Evolutionary conservation across 257 asterid species (phyloP).

Genomic region (Agastache rugosa): DNA sequence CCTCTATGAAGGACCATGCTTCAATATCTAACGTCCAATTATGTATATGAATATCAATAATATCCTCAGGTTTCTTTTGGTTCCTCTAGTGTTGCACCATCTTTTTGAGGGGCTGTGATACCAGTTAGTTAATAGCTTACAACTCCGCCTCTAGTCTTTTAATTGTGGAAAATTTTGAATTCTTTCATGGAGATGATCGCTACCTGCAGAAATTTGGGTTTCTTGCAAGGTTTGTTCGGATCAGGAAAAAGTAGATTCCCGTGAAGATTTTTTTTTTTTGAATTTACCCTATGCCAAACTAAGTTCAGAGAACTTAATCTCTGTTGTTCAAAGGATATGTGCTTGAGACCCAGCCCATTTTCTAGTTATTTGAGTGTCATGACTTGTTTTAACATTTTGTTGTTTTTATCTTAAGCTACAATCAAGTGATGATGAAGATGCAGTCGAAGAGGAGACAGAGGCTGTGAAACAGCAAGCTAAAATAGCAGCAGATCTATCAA

Average conservation of each 20-base stretch:
- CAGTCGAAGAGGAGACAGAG: slow-evolving; percentile 80
- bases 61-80: neutral
- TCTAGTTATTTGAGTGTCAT: slow-evolving; percentile 11
- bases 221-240: neutral
- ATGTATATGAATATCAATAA: neutral
- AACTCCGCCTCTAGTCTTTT: neutral
- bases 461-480: slow-evolving; percentile 65
- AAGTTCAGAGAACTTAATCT: neutral
- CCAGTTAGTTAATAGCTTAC: neutral
- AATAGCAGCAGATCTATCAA: slow-evolving; percentile 54
- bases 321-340: neutral
- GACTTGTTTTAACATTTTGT: slow-evolving; percentile 33
- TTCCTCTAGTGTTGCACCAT: neutral
- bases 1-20: neutral
- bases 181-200: neutral
- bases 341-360: slow-evolving; percentile 16
- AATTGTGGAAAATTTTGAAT: neutral
- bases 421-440: slow-evolving; percentile 79
- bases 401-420: slow-evolving; percentile 46
- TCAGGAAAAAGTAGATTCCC: neutral
- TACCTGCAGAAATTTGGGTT: neutral
- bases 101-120: neutral
- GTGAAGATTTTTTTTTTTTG: neutral
- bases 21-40: neutral
- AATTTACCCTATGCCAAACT: neutral